Base-by-base conservation (phyloP, 768 basidiomycete genomes). In the Suillus spraguei region DNA sequence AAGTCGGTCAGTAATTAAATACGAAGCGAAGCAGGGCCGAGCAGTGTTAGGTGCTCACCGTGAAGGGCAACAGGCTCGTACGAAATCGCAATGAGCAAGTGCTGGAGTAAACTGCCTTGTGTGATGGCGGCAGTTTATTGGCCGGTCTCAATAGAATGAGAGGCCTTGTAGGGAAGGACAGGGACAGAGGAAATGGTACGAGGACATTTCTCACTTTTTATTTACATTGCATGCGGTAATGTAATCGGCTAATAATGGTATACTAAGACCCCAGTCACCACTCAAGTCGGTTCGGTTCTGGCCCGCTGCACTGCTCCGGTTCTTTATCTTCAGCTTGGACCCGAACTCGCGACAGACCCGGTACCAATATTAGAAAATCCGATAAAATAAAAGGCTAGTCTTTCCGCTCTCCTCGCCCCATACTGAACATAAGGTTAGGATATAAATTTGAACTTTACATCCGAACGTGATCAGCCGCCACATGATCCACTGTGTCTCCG, bases 191-290 rank as follows among this genome's bases (percentile, higher is more conserved):
- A 59, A 47, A 63, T 65, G 64, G 64, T 63, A 63, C 64, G 64
- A 65, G 33, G 28, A 11, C 62, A 72, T 67, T 73, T 60, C 74
- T 52, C 73, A 76, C 71, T 70, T 74, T 72, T 69, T 68, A 70
- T 65, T 62, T 10, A 59, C 55, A 56, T 55, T 10, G 52, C 55
- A 39, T 39, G 35, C 54, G 54, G 61, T 24, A 50, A 50, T 67
- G 60, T 11, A 65, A 46, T 71, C 73, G 69, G 73, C 66, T 70
- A 67, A 46, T 49, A 41, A 61, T 35, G 50, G 38, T n/a, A 63
- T n/a, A 56, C 1, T 0, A 11, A 13, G 74, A 73, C 73, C 73
- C 67, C 73, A 42, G 65, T 67, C 65, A 76, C 73, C 55, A n/a
- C 7, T 9, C 16, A 53, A 53, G 52, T 53, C 52, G 52, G 52